Evolutionary conservation across 83 land plant species (phyloP), one percentile per base, ranked within the genome.

Genomic region (Thuja plicata): DNA sequence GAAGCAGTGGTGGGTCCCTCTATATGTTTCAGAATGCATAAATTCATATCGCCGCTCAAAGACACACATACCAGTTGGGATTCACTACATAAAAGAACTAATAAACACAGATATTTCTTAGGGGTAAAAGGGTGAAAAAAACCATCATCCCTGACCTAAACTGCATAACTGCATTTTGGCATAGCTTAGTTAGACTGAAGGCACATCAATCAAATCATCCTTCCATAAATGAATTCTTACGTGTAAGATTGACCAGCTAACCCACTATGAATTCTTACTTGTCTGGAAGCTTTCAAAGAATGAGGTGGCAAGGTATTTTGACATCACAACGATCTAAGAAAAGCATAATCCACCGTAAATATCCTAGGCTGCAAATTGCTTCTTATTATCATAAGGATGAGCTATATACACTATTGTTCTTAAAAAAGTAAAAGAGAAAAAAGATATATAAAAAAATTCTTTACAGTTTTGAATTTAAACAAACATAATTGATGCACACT

Each of bases 281-380:
- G 57, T 95, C 95, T 6, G 99, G 95, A 84, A 98, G 93, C 91
- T 98, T 98, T 87, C 99, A 96, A 16, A 98, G 93, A 46, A 97
- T 98, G 50, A 98, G 96, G 91, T 98, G 99, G 90, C 99, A 98
- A 34, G 99, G 99, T 99, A 98, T 97, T 90, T 98, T 98, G 32
- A 98, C 99, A 92, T 98, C 99, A 90, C 97, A 98, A 89, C 97
- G 99, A 94, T 98, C 99, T 98, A 52, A 88, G n/a, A 76, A 48
- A 87, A 45, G 84, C 35, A 91, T 30, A 90, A 66, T 34, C 40
- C 40, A 2, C 27, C 19, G 13, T 55, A n/a, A 86, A 86, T 54
- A 86, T 55, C 34, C 5, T 6, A 13, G 15, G 12, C 71, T 21
- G 32, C 19, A 30, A 82, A 82, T 82, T 46, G 3, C 50, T 82